Percentiles rank a stretch among this genome's conserved stretches.
phyloP scores from a whole-genome alignment of 176 grass and related monocot genomes.

The Microstegium vimineum region DNA sequence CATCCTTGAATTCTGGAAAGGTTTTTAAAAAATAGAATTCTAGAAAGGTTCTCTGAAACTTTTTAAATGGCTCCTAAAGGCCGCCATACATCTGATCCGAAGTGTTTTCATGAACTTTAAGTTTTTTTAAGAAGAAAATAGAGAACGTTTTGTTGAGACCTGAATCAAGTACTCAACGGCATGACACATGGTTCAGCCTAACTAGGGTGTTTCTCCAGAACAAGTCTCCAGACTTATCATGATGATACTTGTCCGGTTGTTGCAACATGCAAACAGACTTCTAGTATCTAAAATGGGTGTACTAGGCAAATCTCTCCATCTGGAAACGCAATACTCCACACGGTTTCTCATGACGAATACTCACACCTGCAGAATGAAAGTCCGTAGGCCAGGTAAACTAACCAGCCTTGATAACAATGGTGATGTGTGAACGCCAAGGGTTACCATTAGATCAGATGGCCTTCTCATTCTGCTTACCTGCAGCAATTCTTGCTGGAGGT shows the following conservation, averaged over 20 bases:
- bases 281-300: neutral
- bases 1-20: neutral
- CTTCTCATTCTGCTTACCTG: neutral
- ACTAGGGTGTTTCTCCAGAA: conserved; percentile 3
- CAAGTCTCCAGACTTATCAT: neutral
- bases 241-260: conserved; percentile 5
- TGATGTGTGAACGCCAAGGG: neutral
- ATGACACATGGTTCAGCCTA: neutral
- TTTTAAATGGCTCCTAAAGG: neutral
- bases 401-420: too few species aligned
- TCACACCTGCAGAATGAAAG: neutral
- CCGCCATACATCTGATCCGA: too few species aligned
- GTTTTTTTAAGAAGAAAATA: too few species aligned
- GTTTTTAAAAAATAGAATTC: neutral
- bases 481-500: conserved; percentile 18
- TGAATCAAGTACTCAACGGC: neutral
- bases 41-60: conserved; percentile 1
- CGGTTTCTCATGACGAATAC: conserved; percentile 24
- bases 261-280: conserved; percentile 31
- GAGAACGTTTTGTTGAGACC: neutral
- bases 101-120: too few species aligned
- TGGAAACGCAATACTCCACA: conserved; percentile 22
- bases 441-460: neutral
- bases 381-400: too few species aligned
- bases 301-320: conserved; percentile 23